Evolutionary conservation across 345 rosid species (phyloP).

Genomic region (Hirschfeldia incana): DNA sequence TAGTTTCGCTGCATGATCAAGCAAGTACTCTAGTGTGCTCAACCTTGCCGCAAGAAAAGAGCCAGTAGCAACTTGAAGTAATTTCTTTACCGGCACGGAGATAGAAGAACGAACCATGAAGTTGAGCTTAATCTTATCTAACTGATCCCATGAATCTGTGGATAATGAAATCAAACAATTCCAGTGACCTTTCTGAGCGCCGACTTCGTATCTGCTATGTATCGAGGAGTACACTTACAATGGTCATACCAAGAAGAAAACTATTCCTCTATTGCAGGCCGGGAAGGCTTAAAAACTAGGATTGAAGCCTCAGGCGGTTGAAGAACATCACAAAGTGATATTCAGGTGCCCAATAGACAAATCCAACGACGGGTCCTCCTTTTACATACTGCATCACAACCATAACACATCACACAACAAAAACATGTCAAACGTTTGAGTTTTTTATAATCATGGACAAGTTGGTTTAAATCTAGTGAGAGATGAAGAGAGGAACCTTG

Average conservation of each 20-base stretch:
- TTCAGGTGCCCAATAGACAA: conserved; percentile 95
- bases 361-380: conserved; percentile 95
- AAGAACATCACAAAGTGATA: conserved; percentile 93
- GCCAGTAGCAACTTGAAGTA: neutral
- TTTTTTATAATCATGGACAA: neutral
- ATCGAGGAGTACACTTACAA: conserved; percentile 11
- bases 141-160: conserved; percentile 8
- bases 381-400: conserved; percentile 62
- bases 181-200: neutral
- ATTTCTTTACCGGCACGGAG: conserved; percentile 12
- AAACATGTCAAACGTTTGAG: neutral
- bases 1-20: conserved; percentile 15
- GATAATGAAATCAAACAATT: neutral
- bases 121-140: conserved; percentile 13
- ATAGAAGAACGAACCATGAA: neutral
- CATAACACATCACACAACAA: neutral
- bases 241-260: conserved; percentile 5
- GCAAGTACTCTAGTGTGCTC: neutral
- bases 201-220: neutral
- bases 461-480: conserved; percentile 14
- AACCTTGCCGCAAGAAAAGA: conserved; percentile 4
- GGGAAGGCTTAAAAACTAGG: conserved; percentile 37
- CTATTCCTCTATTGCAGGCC: conserved; percentile 35
- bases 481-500: conserved; percentile 55
- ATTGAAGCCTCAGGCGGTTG: conserved; percentile 77